Evolutionary conservation across 345 rosid species (phyloP), one percentile per base, ranked within the genome.

Genomic region (rapeseed (Brassica napus)): DNA sequence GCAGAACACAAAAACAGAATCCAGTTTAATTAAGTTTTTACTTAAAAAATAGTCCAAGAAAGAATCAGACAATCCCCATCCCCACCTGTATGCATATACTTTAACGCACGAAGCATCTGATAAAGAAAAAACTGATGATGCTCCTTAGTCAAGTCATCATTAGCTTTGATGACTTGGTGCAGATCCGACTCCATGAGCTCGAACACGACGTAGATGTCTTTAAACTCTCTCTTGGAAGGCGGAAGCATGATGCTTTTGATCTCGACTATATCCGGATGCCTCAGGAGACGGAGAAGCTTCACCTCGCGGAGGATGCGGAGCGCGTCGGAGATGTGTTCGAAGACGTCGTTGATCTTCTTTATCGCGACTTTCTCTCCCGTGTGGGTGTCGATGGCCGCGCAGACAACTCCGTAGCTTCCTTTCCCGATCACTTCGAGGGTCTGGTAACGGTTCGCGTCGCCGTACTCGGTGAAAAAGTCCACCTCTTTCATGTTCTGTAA

Each of bases 151-250:
- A 96, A 87, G 54, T 96, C 99, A 80, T 93, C 97, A 77, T 96
- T 96, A 69, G 98, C 97, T 88, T 93, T 93, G 77, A 95, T 93
- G 74, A 95, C 99, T 80, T 95, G 98, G 69, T 95, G 99, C 73
- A 95, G 94, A 78, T 96, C 99, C n/a, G 99, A 96, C 82, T 95
- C 98, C 98, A 96, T 93, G 44, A 96, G 97, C 93, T 96, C 98
- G 86, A 96, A 96, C 73, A 94, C 97, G 37, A 94, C 96, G 85
- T 80, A 92, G 31, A 94, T 93, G 76, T 96, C 99, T 83, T 76
- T 92, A 75, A 96, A 96, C 81, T 96, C 99, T 79, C 98, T 85
- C 74, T 92, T 93, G 0, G 99, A 93, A 31, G 98, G 97, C 6
- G 97, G 97, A 69, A 93, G 76, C 99, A 93, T 95, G 59, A 95